These are phyloP conservation scores for Debaryomycetaceae sp. DNA, from an alignment of 1,139 yeast species.

Conservation along the genomic window DNA sequence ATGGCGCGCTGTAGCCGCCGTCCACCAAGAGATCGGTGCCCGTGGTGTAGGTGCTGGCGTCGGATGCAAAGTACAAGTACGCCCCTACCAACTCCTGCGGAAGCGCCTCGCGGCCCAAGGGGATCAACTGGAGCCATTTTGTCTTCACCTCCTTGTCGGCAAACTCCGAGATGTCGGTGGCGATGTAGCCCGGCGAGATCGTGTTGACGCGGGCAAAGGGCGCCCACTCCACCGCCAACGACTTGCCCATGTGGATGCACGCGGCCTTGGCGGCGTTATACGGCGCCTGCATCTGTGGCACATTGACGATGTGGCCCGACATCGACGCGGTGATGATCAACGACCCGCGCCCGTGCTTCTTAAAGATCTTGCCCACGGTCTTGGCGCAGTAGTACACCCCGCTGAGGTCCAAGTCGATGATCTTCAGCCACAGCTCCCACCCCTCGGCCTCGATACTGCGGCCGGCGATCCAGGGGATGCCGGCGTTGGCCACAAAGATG, in stretches of 20 bases:
- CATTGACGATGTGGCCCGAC: constrained; percentile 81
- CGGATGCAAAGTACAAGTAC: constrained; percentile 72
- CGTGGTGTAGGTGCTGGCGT: constrained; percentile 78
- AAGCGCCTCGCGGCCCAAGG: constrained; percentile 76
- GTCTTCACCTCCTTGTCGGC: constrained; percentile 46
- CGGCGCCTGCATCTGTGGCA: constrained; percentile 81
- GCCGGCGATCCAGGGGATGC: constrained; percentile 83
- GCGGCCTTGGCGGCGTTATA: constrained; percentile 88
- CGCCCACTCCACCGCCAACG: constrained; percentile 86
- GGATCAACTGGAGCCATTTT: constrained; percentile 63
- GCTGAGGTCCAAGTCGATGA: constrained; percentile 66
- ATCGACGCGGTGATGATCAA: constrained; percentile 76
- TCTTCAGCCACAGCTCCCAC: constrained; percentile 55
- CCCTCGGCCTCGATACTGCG: constrained; percentile 55
- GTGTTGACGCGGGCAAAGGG: constrained; percentile 72
- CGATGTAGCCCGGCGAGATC: constrained; percentile 77
- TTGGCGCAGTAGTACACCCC: constrained; percentile 78
- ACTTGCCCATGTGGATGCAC: constrained; percentile 69
- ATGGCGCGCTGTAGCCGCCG: constrained; percentile 68
- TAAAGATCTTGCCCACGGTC: constrained; percentile 65
- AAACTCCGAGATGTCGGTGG: constrained; percentile 59
- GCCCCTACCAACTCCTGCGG: constrained; percentile 82
- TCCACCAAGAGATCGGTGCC: constrained; percentile 82
- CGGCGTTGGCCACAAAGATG: constrained; percentile 87
- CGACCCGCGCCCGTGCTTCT: constrained; percentile 67